These are phyloP conservation scores for Pleurotus cornucopiae DNA, from an alignment of 768 basidiomycete genomes.

Conservation along the genomic window DNA sequence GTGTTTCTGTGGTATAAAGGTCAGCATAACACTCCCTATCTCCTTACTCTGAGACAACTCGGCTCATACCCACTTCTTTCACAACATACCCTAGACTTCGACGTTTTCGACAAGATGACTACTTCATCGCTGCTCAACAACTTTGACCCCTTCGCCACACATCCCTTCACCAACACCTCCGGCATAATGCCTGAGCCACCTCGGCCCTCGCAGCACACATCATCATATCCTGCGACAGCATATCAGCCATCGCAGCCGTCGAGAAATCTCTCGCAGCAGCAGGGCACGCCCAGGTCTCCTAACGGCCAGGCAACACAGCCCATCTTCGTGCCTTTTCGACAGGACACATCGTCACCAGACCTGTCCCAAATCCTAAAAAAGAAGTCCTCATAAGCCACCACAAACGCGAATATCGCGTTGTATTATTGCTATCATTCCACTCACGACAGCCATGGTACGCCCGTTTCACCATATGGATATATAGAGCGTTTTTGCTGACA, in stretches of 20 bases:
- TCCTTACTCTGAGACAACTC: neutral
- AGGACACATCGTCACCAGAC: slow-evolving; percentile 7
- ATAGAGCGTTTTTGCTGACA: neutral
- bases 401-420: neutral
- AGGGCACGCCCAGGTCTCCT: neutral
- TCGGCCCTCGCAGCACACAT: slow-evolving; percentile 4
- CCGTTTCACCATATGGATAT: neutral
- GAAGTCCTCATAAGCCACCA: neutral
- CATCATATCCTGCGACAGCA: slow-evolving; percentile 1
- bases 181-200: slow-evolving; percentile 8
- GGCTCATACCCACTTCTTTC: neutral
- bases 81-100: neutral
- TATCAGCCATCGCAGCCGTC: neutral
- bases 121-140: slow-evolving; percentile 17
- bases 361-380: slow-evolving; percentile 4
- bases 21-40: neutral
- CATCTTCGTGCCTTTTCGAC: slow-evolving; percentile 8
- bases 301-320: neutral
- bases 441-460: slow-evolving; percentile 5
- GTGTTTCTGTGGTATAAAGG: too few species aligned
- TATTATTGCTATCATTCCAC: neutral
- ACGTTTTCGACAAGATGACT: slow-evolving; percentile 2
- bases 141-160: slow-evolving; percentile 27
- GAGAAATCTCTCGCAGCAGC: neutral
- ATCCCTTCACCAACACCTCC: slow-evolving; percentile 27